phyloP scores from a whole-genome alignment of 177 flowering plant genomes.

The Tripterygium wilfordii region DNA sequence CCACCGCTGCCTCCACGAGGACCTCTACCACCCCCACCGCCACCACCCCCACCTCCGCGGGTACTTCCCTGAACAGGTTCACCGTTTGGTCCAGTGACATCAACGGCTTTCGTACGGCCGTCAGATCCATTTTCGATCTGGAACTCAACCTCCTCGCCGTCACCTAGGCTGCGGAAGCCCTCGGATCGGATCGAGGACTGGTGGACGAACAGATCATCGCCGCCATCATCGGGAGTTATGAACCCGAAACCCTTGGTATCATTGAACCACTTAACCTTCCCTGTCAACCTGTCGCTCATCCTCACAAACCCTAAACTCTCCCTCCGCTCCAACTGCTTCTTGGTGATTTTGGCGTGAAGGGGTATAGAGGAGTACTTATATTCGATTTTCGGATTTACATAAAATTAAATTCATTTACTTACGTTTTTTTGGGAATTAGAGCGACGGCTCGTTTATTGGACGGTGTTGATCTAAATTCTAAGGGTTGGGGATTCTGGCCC shows the following conservation, averaged over 20 bases:
- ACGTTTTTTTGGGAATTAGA: too few relatives aligned
- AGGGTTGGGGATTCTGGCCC: too few relatives aligned
- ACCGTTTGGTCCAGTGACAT: constrained; percentile 65
- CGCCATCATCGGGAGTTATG: constrained; percentile 74
- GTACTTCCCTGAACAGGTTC: constrained; percentile 24
- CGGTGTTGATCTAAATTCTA: too few relatives aligned
- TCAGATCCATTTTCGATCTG: constrained; percentile 32
- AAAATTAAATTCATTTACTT: too few relatives aligned
- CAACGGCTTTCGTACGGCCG: constrained; percentile 60
- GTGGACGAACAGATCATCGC: constrained; percentile 85
- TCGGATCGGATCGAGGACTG: constrained; percentile 73
- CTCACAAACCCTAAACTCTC: too few relatives aligned
- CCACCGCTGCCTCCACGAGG: constrained; percentile 18
- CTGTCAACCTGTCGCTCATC: constrained; percentile 25
- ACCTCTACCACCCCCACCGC: constrained; percentile 18
- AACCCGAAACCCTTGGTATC: constrained; percentile 80
- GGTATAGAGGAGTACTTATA: too few relatives aligned
- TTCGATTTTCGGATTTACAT: too few relatives aligned
- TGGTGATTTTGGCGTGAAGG: not conserved
- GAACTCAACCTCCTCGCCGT: constrained; percentile 67
- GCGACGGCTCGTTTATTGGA: too few relatives aligned
- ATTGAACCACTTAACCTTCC: constrained; percentile 79
- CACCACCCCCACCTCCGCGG: constrained; percentile 11
- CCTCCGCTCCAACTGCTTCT: too few relatives aligned
- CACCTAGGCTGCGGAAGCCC: constrained; percentile 71